Conservation (phyloP, 2,329 filamentous ascomycete species). For the Exophiala alcalophila region DNA sequence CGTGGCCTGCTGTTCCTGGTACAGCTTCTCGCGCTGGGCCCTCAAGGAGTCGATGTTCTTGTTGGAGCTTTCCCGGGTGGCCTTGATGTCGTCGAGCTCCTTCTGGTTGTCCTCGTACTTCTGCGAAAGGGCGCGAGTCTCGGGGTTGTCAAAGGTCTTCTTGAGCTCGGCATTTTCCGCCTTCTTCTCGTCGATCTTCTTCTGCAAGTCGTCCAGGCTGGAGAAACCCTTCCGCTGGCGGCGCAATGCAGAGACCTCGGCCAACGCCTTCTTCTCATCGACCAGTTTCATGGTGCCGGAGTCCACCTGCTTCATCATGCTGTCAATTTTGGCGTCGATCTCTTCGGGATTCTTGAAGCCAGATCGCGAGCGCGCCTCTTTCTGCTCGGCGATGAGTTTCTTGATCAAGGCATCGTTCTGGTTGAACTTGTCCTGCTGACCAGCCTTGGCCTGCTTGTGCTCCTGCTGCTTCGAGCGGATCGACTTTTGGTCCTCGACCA, state of each 20-base stretch:
- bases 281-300: conserved; percentile 90
- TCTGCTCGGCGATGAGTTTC: conserved; percentile 80
- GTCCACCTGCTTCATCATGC: conserved; percentile 81
- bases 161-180: conserved; percentile 83
- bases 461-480: conserved; percentile 85
- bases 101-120: conserved; percentile 80
- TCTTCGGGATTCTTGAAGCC: conserved; percentile 86
- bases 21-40: conserved; percentile 80
- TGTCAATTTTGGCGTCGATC: conserved; percentile 75
- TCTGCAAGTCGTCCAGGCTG: conserved; percentile 78
- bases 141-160: conserved; percentile 86
- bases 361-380: conserved; percentile 75
- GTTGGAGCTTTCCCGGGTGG: conserved; percentile 85
- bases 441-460: conserved; percentile 76
- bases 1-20: conserved; percentile 82
- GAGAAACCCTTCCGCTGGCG: conserved; percentile 91
- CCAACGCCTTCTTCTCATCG: conserved; percentile 91
- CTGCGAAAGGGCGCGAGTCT: conserved; percentile 82
- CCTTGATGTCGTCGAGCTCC: conserved; percentile 86
- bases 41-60: conserved; percentile 81
- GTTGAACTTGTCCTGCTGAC: conserved; percentile 87
- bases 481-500: conserved; percentile 62
- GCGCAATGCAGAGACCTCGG: conserved; percentile 76
- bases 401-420: conserved; percentile 85
- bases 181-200: conserved; percentile 83